Evolutionary conservation across 2,329 filamentous ascomycete species (phyloP), one percentile per base, ranked within the genome.

Genomic region (Trichoderma sp.): DNA sequence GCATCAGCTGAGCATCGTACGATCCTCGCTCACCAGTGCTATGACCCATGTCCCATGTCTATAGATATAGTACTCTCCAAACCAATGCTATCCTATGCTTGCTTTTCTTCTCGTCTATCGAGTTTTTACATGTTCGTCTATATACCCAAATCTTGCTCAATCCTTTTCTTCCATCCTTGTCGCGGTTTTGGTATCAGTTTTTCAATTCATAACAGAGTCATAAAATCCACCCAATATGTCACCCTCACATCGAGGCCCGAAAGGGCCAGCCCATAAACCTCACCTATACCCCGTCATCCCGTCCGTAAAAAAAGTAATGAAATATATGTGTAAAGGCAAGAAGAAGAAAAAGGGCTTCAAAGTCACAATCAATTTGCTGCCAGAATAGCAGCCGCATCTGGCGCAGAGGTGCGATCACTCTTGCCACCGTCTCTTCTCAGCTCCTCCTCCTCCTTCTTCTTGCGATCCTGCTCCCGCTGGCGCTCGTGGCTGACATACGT

Each of bases 301-400:
- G 2, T 30, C 37, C 32, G n/a, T 13, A 51, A 61, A n/a, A 66
- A 71, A 63, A 54, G 37, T 5, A 16, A 39, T 7, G 2, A 5
- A 39, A 46, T 10, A 30, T 32, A 10, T 46, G 7, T 43, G 39
- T 43, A 3, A 16, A 49, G 8, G 30, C 3, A 24, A 14, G 5
- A 37, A 24, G 37, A 37, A 32, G 37, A 70, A 63, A 54, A 72
- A 72, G 18, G 18, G 28, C 6, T 24, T 13, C n/a, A 18, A n/a
- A 37, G 24, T 21, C 14, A 7, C 60, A 70, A 37, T 78, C 71
- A 89, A 73, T 85, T 89, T 21, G 87, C 87, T 24, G 87, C 82
- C 69, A 89, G 72, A 55, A 89, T 88, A 72, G 85, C 85, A 1
- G 85, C 86, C 7, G 85, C 86, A 56, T 87, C 85, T 3, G 85